These are phyloP conservation scores for Carex sylvatica DNA, from an alignment of 202 grass and related monocot species.

Conservation along the genomic window DNA sequence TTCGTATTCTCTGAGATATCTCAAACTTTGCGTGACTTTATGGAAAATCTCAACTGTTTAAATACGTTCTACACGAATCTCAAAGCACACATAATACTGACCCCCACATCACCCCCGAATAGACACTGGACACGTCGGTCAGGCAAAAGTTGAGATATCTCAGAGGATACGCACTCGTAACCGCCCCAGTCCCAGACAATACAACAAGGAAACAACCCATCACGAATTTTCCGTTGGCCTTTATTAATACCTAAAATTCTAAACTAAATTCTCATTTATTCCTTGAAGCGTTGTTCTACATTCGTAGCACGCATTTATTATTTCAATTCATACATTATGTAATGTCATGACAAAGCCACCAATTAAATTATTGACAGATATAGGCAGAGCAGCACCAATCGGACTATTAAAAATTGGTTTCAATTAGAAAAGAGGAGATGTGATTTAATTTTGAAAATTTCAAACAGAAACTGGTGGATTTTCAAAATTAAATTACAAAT, in stretches of 20 bases:
- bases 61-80: no score
- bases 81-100: no score
- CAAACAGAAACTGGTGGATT: background rate
- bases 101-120: no score
- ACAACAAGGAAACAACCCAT: background rate
- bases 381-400: background rate
- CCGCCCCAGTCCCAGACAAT: no score
- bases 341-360: background rate
- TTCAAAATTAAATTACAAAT: background rate
- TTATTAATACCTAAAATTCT: background rate
- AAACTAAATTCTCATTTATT: background rate
- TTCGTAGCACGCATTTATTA: background rate
- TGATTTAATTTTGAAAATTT: background rate
- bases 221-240: background rate
- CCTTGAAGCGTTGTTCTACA: background rate
- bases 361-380: conserved; percentile 1
- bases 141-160: no score
- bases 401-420: background rate
- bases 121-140: no score
- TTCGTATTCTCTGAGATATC: no score
- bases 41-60: no score
- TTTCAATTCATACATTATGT: background rate
- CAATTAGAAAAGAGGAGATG: background rate
- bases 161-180: no score
- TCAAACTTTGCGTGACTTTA: no score